Evolutionary conservation across 331 rosid genomes (phyloP).

Genomic region (Phaseolus coccineus): DNA sequence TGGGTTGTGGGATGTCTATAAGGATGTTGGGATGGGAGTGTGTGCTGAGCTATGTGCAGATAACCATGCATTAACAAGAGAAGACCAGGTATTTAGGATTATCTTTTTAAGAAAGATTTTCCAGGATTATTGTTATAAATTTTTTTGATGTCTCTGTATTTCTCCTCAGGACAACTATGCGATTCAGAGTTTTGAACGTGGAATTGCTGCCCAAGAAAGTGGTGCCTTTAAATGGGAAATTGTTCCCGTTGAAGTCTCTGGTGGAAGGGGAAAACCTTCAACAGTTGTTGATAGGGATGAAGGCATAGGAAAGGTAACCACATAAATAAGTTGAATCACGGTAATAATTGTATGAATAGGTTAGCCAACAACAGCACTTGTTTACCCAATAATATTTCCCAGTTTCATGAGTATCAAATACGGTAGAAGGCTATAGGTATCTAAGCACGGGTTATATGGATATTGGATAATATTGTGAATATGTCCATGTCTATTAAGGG

Average conservation of each 20-base stretch:
- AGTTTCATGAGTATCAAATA: slow-evolving; percentile 24
- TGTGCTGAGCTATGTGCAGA: slow-evolving; percentile 98
- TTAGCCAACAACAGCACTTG: slow-evolving; percentile 7
- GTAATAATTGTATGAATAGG: slow-evolving; percentile 2
- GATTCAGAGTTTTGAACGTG: slow-evolving; percentile 90
- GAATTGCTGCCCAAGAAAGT: slow-evolving; percentile 85
- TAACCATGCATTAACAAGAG: slow-evolving; percentile 83
- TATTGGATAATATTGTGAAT: neutral
- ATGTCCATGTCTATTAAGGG: slow-evolving; percentile 4
- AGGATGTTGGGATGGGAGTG: slow-evolving; percentile 87
- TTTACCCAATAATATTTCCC: slow-evolving; percentile 9
- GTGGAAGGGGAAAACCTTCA: slow-evolving; percentile 97
- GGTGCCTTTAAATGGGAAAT: slow-evolving; percentile 91
- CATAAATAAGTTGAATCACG: slow-evolving; percentile 37
- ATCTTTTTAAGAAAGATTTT: slow-evolving; percentile 13
- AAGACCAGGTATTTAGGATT: slow-evolving; percentile 70
- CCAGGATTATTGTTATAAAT: neutral
- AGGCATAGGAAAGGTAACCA: slow-evolving; percentile 90
- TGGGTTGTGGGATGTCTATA: slow-evolving; percentile 96
- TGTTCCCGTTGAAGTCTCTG: slow-evolving; percentile 94
- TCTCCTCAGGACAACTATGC: slow-evolving; percentile 80
- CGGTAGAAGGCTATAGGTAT: slow-evolving; percentile 28
- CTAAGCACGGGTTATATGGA: slow-evolving; percentile 7
- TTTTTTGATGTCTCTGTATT: slow-evolving; percentile 38
- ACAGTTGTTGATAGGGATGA: slow-evolving; percentile 83